These are phyloP conservation scores for Lantana camara DNA, from an alignment of 257 asterid species.

Conservation along the genomic window DNA sequence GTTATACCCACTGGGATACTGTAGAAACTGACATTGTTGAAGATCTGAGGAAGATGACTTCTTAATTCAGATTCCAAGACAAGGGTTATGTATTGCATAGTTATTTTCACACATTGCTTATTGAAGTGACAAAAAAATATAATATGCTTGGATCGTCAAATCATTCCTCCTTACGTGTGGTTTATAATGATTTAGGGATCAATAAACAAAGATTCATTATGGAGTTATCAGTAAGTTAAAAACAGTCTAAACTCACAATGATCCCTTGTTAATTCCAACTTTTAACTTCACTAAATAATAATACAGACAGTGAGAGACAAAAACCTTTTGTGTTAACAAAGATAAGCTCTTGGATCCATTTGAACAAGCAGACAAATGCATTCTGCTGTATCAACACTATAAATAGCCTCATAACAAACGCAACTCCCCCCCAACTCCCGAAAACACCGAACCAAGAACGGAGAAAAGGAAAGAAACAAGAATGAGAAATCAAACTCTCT, in stretches of 20 bases:
- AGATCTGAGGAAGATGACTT: too few species aligned
- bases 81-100: too few species aligned
- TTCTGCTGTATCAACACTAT: conserved; percentile 17
- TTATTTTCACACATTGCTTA: too few species aligned
- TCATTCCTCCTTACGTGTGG: too few species aligned
- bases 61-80: too few species aligned
- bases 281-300: too few species aligned
- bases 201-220: conserved; percentile 15
- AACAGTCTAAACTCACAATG: neutral
- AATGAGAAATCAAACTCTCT: conserved; percentile 26
- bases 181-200: too few species aligned
- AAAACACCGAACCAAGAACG: neutral
- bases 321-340: neutral
- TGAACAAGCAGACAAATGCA: neutral
- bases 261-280: conserved; percentile 1
- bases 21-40: too few species aligned
- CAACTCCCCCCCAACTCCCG: neutral
- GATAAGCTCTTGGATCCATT: conserved; percentile 1
- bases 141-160: too few species aligned
- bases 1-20: too few species aligned
- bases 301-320: too few species aligned
- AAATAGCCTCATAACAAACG: conserved; percentile 2
- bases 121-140: too few species aligned
- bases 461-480: neutral
- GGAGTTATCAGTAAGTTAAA: neutral